Evolutionary conservation across 805 yeast genomes (phyloP), one percentile per base, ranked within the genome.

Genomic region (Henningerozyma blattae): DNA sequence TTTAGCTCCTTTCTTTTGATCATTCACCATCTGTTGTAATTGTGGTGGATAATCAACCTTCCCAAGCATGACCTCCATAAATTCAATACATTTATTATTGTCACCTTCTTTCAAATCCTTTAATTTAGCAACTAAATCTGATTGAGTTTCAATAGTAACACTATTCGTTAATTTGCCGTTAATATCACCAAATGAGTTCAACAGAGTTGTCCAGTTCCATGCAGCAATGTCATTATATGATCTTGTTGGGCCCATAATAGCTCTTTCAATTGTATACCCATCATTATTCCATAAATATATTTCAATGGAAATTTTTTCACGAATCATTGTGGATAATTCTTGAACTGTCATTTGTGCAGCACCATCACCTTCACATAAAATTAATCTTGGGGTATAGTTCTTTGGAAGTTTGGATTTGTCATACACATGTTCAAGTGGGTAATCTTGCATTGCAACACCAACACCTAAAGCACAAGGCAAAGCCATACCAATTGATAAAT

Each of bases 261-360:
- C 72, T 52, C 95, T 72, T 62, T 87, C 96, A 33, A 87, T 85
- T 0, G 95, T 79, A 61, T 87, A 87, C 2, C 96, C 96, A 37
- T 71, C 69, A 58, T 87, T 87, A 59, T 87, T 87, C 58, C 86
- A 62, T 34, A 87, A 57, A 45, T 86, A 70, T 18, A 87, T 67
- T 28, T 77, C 71, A 17, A 94, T 84, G 26, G 70, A 70, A 28
- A 79, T 64, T 15, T 65, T 63, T 40, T 69, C 62, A 41, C 83
- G 69, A 27, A 80, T 54, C 49, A 70, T 72, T 3, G 83, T 67
- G 1, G 84, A 72, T 32, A 77, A 57, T 52, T 87, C 96, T 64
- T 86, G 95, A 35, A 80, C 65, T 4, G 95, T 85, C 94, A 87
- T 82, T 62, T 84, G 94, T 2, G 95, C 89, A 3, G 94, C 78